Base-by-base conservation (phyloP, 2,329 filamentous ascomycete species). In the Trichoderma endophyticum region DNA sequence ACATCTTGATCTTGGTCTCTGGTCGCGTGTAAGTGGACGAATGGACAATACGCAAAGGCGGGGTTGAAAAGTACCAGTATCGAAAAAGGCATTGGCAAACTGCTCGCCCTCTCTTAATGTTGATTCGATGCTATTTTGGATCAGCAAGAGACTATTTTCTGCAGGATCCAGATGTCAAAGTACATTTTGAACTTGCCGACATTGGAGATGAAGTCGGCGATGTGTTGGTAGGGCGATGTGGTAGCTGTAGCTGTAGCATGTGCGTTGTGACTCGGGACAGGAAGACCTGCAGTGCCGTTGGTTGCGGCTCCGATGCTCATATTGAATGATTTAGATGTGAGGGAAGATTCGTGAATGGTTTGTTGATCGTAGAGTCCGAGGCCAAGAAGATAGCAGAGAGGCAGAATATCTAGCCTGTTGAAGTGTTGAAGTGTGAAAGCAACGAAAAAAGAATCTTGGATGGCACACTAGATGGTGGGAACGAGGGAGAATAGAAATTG, bases 1-100 rank as follows among this genome's bases (percentile, higher is more conserved):
- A 74, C 74, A 77, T 77, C 71, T 76, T 73, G 56, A 78, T 70
- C 76, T 77, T 77, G 73, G 73, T 77, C 63, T 76, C 76, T 74
- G 61, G 14, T 28, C 30, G 66, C 32, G n/a, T 26, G 48, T 26
- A 43, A 32, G 60, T 28, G 26, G 6, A 34, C 18, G 36, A 24
- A n/a, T 14, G 1, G 8, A 9, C 7, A 59, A 21, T 51, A 3
- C 30, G 9, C 26, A n/a, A 12, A 18, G 28, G 8, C n/a, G 57
- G 28, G 6, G 12, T 6, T 39, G 18, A 51, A 51, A 18, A 51
- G 4, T 73, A 73, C 67, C 87, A 66, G 90, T 93, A 78, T 93
- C 90, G 81, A 95, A 96, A 84, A 90, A 91, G 77, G 90, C 90
- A 81, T 91, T 93, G 62, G 70, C 70, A 62, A 72, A 72, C 30